phyloP scores from a whole-genome alignment of 2,329 filamentous ascomycete species.

The Ophiobolus disseminans region DNA sequence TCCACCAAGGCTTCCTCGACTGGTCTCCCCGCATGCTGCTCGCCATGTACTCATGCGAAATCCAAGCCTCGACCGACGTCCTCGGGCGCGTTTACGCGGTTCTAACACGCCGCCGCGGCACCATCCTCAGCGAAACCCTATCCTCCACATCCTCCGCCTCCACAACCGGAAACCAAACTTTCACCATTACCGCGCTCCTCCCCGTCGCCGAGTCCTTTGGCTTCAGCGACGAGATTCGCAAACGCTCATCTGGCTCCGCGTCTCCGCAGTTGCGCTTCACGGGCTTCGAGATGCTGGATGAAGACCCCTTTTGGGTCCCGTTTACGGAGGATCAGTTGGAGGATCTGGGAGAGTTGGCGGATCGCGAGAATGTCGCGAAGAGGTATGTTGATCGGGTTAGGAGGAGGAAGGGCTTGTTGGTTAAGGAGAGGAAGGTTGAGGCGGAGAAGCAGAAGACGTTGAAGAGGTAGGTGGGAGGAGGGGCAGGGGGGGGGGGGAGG shows the following conservation, averaged over 20 bases:
- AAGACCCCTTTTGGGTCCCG: conserved; percentile 98
- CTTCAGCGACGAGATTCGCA: conserved; percentile 95
- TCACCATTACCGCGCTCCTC: conserved; percentile 86
- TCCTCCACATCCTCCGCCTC: conserved; percentile 96
- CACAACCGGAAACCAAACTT: conserved; percentile 91
- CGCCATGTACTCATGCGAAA: conserved; percentile 97
- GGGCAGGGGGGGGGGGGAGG: too few relatives aligned
- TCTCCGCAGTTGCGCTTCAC: conserved; percentile 92
- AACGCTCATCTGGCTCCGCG: conserved; percentile 87
- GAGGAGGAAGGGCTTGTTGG: conserved; percentile 83
- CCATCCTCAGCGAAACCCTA: conserved; percentile 87
- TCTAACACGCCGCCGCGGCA: conserved; percentile 90
- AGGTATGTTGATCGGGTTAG: conserved; percentile 92
- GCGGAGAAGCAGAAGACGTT: conserved; percentile 89
- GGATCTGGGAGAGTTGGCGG: conserved; percentile 91
- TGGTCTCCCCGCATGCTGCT: conserved; percentile 96
- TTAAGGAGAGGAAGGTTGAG: conserved; percentile 75
- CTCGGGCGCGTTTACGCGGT: conserved; percentile 95
- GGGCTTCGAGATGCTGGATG: conserved; percentile 89
- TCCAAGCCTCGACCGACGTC: conserved; percentile 94
- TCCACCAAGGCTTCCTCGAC: conserved; percentile 86
- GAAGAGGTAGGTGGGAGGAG: conserved; percentile 64
- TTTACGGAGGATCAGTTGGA: conserved; percentile 96
- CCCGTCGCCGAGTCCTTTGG: conserved; percentile 96
- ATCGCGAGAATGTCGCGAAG: conserved; percentile 95